phyloP scores from a whole-genome alignment of 192 early-diverging fungal species.

The Jimgerdemannia lactiflua region DNA sequence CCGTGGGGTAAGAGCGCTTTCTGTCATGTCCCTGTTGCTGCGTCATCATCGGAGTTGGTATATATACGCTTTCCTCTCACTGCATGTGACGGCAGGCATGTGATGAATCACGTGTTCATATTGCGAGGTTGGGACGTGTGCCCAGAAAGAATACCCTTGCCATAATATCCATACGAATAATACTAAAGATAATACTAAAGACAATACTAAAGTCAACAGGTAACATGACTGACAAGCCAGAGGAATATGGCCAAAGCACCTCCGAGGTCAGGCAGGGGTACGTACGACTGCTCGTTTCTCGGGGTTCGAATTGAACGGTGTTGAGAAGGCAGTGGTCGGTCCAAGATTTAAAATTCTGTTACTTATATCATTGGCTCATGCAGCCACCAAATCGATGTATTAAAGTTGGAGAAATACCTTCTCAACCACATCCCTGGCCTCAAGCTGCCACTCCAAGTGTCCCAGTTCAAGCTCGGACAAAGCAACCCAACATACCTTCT shows the following conservation, averaged over 20 bases:
- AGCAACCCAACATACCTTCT: constrained; percentile 95
- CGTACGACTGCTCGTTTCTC: constrained; percentile 1
- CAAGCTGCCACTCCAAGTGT: constrained; percentile 59
- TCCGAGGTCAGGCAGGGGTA: constrained; percentile 28
- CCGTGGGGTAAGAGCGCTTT: no score
- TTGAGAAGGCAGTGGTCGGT: neutral
- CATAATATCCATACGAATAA: no score
- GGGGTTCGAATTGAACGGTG: no score
- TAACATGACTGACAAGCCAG: constrained; percentile 1
- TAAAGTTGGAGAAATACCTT: constrained; percentile 61
- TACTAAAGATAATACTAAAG: no score
- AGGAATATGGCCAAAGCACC: constrained; percentile 20
- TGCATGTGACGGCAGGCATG: no score
- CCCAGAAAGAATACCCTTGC: no score
- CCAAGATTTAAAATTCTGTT: neutral
- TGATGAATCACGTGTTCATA: no score
- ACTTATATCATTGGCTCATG: neutral
- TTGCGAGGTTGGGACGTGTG: no score
- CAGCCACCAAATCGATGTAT: constrained; percentile 60
- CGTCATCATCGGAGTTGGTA: no score
- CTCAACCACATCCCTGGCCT: constrained; percentile 46
- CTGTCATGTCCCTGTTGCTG: no score
- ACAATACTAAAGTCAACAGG: no score
- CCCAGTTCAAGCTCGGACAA: constrained; percentile 91
- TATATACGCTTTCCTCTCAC: no score